phyloP scores from a whole-genome alignment of 140 eudicot species.

The Senecio squalidus region DNA sequence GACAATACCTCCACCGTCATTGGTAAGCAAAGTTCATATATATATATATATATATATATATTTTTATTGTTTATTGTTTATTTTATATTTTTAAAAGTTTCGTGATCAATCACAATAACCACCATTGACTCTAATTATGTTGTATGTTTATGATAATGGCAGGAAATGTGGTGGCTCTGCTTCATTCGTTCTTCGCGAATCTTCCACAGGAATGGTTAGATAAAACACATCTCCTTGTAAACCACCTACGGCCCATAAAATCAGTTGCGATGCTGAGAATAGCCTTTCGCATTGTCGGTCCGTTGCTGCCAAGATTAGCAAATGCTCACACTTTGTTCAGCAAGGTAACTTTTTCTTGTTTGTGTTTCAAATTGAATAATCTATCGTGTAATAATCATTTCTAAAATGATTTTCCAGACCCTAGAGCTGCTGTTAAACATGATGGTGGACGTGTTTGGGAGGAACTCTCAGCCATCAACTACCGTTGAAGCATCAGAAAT shows the following conservation, averaged over 20 bases:
- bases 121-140: background rate
- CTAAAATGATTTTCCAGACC: slow-evolving; percentile 33
- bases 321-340: slow-evolving; percentile 86
- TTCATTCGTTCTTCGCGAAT: slow-evolving; percentile 77
- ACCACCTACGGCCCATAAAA: slow-evolving; percentile 76
- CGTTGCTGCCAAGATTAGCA: slow-evolving; percentile 83
- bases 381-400: background rate
- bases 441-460: slow-evolving; percentile 90
- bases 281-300: slow-evolving; percentile 93
- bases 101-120: background rate
- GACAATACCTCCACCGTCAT: slow-evolving; percentile 90
- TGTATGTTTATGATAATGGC: slow-evolving; percentile 13
- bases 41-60: no score
- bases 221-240: slow-evolving; percentile 75
- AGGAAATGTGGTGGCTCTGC: slow-evolving; percentile 88
- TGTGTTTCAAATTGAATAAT: background rate
- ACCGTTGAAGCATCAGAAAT: slow-evolving; percentile 78
- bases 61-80: no score
- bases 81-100: background rate
- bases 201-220: slow-evolving; percentile 96
- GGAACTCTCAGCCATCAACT: slow-evolving; percentile 59
- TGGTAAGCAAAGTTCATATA: no score
- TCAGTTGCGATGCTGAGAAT: slow-evolving; percentile 90
- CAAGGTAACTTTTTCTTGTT: slow-evolving; percentile 49
- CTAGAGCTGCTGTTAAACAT: slow-evolving; percentile 59